These are phyloP conservation scores for Sextonia rubra DNA, from an alignment of 164 flowering plant genomes.

Conservation along the genomic window DNA sequence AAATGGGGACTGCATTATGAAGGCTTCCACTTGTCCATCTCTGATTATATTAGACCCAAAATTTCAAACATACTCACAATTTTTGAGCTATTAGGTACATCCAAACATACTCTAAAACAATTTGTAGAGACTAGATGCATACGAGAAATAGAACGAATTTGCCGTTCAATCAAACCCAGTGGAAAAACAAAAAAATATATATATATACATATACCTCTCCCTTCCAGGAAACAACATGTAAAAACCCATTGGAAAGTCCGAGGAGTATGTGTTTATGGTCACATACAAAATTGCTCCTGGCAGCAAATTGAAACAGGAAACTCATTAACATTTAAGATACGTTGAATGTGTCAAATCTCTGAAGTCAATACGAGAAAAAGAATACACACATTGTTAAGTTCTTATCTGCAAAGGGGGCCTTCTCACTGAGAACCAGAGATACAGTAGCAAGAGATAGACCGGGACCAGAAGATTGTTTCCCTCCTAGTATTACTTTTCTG, in stretches of 20 bases:
- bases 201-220: too few species aligned
- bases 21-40: not conserved
- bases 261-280: slow-evolving; percentile 73
- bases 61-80: too few species aligned
- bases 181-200: slow-evolving; percentile 3
- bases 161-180: not conserved
- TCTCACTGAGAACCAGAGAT: slow-evolving; percentile 67
- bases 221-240: slow-evolving; percentile 87
- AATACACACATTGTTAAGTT: slow-evolving; percentile 58
- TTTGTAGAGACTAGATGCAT: not conserved
- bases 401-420: slow-evolving; percentile 67
- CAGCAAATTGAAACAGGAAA: slow-evolving; percentile 8
- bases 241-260: slow-evolving; percentile 86
- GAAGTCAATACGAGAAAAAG: not conserved
- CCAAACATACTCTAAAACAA: not conserved
- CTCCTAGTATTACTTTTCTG: slow-evolving; percentile 69
- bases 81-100: not conserved
- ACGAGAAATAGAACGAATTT: not conserved
- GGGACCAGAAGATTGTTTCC: slow-evolving; percentile 76
- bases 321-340: not conserved
- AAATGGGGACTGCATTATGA: not conserved
- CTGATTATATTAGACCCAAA: not conserved
- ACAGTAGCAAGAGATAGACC: slow-evolving; percentile 61
- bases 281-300: slow-evolving; percentile 90
- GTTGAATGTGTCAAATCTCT: not conserved